Evolutionary conservation across 2,329 filamentous ascomycete genomes (phyloP).

Genomic region (Cladosporium colombiae): DNA sequence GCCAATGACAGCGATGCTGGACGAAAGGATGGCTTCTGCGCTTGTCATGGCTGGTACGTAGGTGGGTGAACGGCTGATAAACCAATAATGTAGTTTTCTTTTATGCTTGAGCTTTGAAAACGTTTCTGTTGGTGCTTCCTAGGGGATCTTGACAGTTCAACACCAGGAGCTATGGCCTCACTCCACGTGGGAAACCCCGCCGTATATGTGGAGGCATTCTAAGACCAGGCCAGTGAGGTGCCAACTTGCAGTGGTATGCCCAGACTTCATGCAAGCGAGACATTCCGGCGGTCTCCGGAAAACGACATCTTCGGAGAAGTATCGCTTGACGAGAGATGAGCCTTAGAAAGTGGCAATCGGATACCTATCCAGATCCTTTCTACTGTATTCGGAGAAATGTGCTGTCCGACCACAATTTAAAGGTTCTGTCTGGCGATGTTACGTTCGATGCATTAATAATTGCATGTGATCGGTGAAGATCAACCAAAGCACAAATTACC

Average conservation of each 20-base stretch:
- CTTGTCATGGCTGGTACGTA: not conserved
- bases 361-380: too few relatives aligned
- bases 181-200: not conserved
- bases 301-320: not conserved
- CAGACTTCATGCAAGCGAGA: not conserved
- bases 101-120: not conserved
- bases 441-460: too few relatives aligned
- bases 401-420: too few relatives aligned
- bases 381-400: too few relatives aligned
- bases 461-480: too few relatives aligned
- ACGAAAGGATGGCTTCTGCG: not conserved
- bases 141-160: not conserved
- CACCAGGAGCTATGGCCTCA: conserved; percentile 26
- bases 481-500: too few relatives aligned
- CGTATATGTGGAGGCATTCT: not conserved
- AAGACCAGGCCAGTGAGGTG: not conserved
- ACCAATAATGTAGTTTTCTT: not conserved
- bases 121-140: not conserved
- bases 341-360: too few relatives aligned
- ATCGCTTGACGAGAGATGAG: not conserved
- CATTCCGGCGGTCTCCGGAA: not conserved
- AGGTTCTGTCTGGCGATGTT: too few relatives aligned
- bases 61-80: not conserved
- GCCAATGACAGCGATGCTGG: conserved; percentile 52
- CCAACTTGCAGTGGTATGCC: not conserved